Evolutionary conservation across 352 stramenopile species (phyloP).

Genomic region (Phytophthora hybrid): DNA sequence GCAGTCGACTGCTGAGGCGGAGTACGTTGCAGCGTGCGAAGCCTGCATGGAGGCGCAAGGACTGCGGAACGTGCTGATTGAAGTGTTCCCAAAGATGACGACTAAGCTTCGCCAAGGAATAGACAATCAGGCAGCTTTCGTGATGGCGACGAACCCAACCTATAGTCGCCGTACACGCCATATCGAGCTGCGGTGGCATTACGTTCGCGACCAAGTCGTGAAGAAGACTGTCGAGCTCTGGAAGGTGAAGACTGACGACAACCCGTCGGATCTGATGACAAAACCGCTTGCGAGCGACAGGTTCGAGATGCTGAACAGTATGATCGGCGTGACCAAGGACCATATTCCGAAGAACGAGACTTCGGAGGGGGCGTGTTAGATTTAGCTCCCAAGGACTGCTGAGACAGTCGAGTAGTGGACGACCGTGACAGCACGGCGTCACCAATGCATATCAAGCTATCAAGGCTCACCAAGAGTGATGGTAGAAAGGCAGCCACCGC

Average conservation of each 20-base stretch:
- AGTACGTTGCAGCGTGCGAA: conserved; percentile 34
- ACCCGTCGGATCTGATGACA: background rate
- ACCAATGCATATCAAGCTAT: too few species aligned
- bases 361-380: too few species aligned
- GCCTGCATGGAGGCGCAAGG: conserved; percentile 17
- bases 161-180: too few species aligned
- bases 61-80: conserved; percentile 12
- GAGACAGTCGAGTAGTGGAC: too few species aligned
- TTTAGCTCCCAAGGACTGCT: too few species aligned
- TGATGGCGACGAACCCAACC: conserved; percentile 5
- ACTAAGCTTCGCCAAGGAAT: conserved; percentile 13
- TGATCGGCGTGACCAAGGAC: conserved; percentile 1
- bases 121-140: conserved; percentile 28
- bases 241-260: background rate
- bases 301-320: background rate
- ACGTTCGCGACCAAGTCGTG: background rate
- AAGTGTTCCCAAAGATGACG: conserved; percentile 13
- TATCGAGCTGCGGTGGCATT: too few species aligned
- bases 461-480: too few species aligned
- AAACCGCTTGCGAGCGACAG: conserved; percentile 1
- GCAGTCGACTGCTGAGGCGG: conserved; percentile 25
- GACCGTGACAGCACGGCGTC: too few species aligned
- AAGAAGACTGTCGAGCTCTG: background rate
- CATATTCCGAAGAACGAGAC: background rate
- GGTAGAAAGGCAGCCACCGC: too few species aligned